These are phyloP conservation scores for Piromyces finnis DNA, from an alignment of 192 early-diverging fungal species.

Conservation along the genomic window DNA sequence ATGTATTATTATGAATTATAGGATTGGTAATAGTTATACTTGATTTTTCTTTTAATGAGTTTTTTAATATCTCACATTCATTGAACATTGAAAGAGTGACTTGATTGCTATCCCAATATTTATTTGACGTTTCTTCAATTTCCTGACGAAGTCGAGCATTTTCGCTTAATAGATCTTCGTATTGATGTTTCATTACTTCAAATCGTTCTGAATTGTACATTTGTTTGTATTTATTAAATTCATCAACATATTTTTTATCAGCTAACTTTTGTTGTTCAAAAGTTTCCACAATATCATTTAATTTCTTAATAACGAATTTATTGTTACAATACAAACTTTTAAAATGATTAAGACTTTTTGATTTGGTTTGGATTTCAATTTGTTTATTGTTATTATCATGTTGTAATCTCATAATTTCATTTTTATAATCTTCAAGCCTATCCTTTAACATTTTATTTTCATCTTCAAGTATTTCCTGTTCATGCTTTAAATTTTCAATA, in stretches of 20 bases:
- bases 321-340: background rate
- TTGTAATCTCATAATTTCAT: background rate
- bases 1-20: too few species aligned
- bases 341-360: background rate
- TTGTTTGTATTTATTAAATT: background rate
- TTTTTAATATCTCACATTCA: background rate
- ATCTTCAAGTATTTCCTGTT: background rate
- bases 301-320: background rate
- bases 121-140: background rate
- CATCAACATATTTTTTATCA: background rate
- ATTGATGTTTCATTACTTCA: background rate
- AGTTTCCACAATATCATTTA: background rate
- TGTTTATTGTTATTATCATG: background rate
- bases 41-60: background rate
- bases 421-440: background rate
- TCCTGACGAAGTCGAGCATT: background rate
- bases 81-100: background rate
- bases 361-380: background rate
- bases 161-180: background rate
- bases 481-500: background rate
- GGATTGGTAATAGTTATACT: too few species aligned
- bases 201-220: background rate
- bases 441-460: background rate
- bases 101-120: background rate
- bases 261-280: background rate